phyloP scores from a whole-genome alignment of 306 rosid species.

The Adenanthera pavonina region DNA sequence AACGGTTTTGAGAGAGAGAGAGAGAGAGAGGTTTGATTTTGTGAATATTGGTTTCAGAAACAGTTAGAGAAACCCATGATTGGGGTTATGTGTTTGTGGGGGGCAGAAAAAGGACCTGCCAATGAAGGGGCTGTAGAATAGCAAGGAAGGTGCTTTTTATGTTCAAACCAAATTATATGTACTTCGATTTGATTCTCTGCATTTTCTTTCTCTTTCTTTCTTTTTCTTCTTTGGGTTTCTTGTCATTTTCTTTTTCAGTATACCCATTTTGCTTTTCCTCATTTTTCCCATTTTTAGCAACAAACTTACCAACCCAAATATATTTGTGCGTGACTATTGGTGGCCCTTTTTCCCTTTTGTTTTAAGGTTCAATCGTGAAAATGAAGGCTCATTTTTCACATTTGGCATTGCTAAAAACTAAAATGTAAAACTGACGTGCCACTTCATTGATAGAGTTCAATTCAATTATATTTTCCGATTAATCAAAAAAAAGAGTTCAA shows the following conservation, averaged over 20 bases:
- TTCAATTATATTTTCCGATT: too few relatives aligned
- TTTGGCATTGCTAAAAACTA: too few relatives aligned
- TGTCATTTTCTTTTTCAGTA: not conserved
- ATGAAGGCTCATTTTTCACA: too few relatives aligned
- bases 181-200: slow-evolving; percentile 11
- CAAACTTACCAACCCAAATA: too few relatives aligned
- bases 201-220: not conserved
- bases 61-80: slow-evolving; percentile 14
- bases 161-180: slow-evolving; percentile 10
- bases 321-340: too few relatives aligned
- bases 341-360: too few relatives aligned
- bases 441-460: too few relatives aligned
- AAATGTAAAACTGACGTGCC: too few relatives aligned
- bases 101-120: not conserved
- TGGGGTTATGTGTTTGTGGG: not conserved
- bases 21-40: not conserved
- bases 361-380: too few relatives aligned
- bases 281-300: not conserved
- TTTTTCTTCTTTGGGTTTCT: not conserved
- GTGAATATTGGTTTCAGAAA: slow-evolving; percentile 17
- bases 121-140: not conserved
- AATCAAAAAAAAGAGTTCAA: too few relatives aligned
- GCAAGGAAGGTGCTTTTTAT: not conserved
- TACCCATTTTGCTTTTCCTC: too few relatives aligned
- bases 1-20: slow-evolving; percentile 21